phyloP scores from a whole-genome alignment of 352 stramenopile species.

The Pythium aristosporum region DNA sequence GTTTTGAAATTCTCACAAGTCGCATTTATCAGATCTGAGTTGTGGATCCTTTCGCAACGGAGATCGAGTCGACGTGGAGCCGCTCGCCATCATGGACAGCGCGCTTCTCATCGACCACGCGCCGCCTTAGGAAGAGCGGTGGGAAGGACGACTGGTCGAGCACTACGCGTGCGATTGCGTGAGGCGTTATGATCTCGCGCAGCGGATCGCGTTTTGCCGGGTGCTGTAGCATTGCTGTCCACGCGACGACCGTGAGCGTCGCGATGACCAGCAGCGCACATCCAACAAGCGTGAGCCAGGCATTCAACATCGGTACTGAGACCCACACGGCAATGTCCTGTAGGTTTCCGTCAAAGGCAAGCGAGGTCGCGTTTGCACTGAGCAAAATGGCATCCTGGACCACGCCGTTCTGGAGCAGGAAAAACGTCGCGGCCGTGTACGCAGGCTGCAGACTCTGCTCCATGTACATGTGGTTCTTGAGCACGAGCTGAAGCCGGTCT shows the following conservation, averaged over 20 bases:
- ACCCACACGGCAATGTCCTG: constrained; percentile 8
- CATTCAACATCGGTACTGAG: background rate
- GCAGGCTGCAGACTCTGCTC: constrained; percentile 9
- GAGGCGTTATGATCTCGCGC: background rate
- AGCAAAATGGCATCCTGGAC: background rate
- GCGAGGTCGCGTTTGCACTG: background rate
- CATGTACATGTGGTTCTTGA: constrained; percentile 16
- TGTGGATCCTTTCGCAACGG: no score
- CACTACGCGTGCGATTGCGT: constrained; percentile 6
- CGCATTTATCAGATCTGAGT: no score
- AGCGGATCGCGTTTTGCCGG: background rate
- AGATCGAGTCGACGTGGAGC: no score
- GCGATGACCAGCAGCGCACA: background rate
- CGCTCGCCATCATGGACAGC: no score
- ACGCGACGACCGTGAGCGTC: background rate
- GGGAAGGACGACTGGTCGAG: background rate
- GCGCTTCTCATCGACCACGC: background rate
- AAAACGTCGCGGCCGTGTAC: constrained; percentile 8
- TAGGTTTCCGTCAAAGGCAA: background rate
- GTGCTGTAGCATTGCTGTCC: background rate
- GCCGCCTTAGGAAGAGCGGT: background rate
- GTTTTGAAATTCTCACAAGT: background rate
- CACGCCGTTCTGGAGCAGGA: constrained; percentile 9
- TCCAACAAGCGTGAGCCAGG: constrained; percentile 2
- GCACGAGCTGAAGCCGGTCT: background rate